Percentiles rank a stretch among this genome's conserved stretches.
These are phyloP conservation scores for Trichoderma sp. DNA, from an alignment of 2,329 filamentous ascomycete genomes.

Conservation along the genomic window DNA sequence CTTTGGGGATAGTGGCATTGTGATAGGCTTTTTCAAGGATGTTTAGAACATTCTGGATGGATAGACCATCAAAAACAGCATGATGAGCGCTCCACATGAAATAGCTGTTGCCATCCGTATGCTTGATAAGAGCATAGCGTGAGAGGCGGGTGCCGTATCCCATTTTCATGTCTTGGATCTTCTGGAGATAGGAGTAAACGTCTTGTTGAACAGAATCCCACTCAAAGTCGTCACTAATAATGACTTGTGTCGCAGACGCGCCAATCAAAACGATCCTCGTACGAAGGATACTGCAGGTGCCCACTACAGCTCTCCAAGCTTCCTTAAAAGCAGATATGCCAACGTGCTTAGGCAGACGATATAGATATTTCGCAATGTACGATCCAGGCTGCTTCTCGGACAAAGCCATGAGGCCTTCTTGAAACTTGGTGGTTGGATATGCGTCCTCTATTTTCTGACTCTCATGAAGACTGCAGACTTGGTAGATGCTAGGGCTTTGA, in stretches of 20 bases:
- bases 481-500: background rate
- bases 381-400: slow-evolving; percentile 39
- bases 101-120: slow-evolving; percentile 5
- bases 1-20: background rate
- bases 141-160: slow-evolving; percentile 9
- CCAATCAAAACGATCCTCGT: slow-evolving; percentile 31
- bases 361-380: slow-evolving; percentile 41
- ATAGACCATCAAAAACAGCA: slow-evolving; percentile 33
- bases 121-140: slow-evolving; percentile 1
- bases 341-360: slow-evolving; percentile 32
- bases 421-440: slow-evolving; percentile 33
- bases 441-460: slow-evolving; percentile 30
- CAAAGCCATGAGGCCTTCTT: slow-evolving; percentile 36
- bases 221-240: slow-evolving; percentile 27
- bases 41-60: slow-evolving; percentile 10
- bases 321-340: slow-evolving; percentile 32
- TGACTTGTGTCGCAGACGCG: slow-evolving; percentile 19
- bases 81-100: slow-evolving; percentile 28
- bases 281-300: slow-evolving; percentile 30
- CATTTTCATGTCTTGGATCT: background rate
- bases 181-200: no score
- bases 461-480: background rate
- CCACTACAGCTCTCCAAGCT: slow-evolving; percentile 31
- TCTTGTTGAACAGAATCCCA: slow-evolving; percentile 1
- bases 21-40: slow-evolving; percentile 1